Evolutionary conservation across 768 basidiomycete genomes (phyloP), one percentile per base, ranked within the genome.

Genomic region (Pseudohyphozyma bogoriensis): DNA sequence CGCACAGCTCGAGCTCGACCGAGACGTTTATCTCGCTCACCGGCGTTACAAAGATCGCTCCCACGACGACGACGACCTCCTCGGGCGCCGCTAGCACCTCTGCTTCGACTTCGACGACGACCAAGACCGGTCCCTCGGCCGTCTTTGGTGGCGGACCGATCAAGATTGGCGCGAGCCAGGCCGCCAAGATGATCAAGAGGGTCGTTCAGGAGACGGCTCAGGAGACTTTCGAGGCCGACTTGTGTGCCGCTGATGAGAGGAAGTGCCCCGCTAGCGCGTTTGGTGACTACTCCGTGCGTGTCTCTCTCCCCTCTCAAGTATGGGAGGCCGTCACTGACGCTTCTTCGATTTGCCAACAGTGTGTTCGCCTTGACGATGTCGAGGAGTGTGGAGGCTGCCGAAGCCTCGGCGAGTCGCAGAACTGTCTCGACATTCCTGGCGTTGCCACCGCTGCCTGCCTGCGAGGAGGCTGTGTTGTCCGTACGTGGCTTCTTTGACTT

Each of bases 381-480:
- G 52, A 56, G 31, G 56, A 66, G 59, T 66, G 65, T 56, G 65
- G 65, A 13, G 65, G 65, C 36, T 66, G 65, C 65, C 35, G 55
- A 56, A 4, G 52, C 10, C 29, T 37, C 13, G 53, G 56, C 36
- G 56, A 60, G 22, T 61, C 65, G 15, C 20, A 26, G 24, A 58
- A 63, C 62, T 66, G 65, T 59, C 62, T 66, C 53, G 65, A 51
- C 33, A 60, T 66, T 37, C 45, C 24, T 3, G 65, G 65, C 36
- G 62, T 62, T 12, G 36, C 55, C 3, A 51, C 56, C 15, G 62
- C 60, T 28, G 40, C 56, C 28, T 66, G 65, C 62, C 59, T 66
- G 22, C 51, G 56, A 9, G 56, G 54, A 18, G 65, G 65, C 24
- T 66, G 65, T 49, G 62, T 63, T n/a, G 62, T 66, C 44, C 65